These are phyloP conservation scores for Tolypocladium guangdongense DNA, from an alignment of 2,329 filamentous ascomycete genomes.

Conservation along the genomic window DNA sequence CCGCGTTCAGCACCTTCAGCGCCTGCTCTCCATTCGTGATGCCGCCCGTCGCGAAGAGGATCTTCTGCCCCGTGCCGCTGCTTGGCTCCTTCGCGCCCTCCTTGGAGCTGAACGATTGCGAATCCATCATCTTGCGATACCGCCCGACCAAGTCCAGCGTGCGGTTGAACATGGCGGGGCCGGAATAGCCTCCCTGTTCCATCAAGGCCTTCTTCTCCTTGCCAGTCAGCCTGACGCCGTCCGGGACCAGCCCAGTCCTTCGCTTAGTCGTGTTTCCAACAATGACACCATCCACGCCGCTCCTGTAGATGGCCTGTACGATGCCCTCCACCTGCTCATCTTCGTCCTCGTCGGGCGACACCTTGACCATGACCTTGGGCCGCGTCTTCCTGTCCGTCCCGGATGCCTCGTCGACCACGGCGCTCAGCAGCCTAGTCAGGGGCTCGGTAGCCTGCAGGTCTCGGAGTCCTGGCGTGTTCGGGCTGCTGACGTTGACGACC, in stretches of 20 bases:
- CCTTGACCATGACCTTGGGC: constrained; percentile 82
- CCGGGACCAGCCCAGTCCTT: constrained; percentile 58
- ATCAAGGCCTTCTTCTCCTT: constrained; percentile 57
- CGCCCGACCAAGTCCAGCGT: constrained; percentile 69
- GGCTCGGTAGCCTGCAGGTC: constrained; percentile 79
- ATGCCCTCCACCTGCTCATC: constrained; percentile 79
- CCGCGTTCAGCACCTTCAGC: constrained; percentile 70
- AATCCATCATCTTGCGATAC: constrained; percentile 62
- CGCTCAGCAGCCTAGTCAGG: constrained; percentile 66
- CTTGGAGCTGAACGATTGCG: constrained; percentile 23
- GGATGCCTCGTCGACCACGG: constrained; percentile 71
- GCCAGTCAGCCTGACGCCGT: constrained; percentile 50
- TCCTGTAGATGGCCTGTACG: constrained; percentile 69
- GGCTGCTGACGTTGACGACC: constrained; percentile 96
- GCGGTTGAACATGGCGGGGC: constrained; percentile 75
- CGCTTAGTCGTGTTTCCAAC: constrained; percentile 95
- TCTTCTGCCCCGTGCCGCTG: constrained; percentile 44
- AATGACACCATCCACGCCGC: constrained; percentile 88
- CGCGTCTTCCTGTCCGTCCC: constrained; percentile 58
- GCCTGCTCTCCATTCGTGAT: constrained; percentile 85
- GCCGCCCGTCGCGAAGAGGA: constrained; percentile 88
- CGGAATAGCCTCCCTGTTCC: constrained; percentile 83
- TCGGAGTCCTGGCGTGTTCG: constrained; percentile 86
- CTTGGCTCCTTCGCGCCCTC: constrained; percentile 18
- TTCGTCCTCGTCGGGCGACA: constrained; percentile 88